Evolutionary conservation across 306 rosid genomes (phyloP), one percentile per base, ranked within the genome.

Genomic region (Comarum palustre): DNA sequence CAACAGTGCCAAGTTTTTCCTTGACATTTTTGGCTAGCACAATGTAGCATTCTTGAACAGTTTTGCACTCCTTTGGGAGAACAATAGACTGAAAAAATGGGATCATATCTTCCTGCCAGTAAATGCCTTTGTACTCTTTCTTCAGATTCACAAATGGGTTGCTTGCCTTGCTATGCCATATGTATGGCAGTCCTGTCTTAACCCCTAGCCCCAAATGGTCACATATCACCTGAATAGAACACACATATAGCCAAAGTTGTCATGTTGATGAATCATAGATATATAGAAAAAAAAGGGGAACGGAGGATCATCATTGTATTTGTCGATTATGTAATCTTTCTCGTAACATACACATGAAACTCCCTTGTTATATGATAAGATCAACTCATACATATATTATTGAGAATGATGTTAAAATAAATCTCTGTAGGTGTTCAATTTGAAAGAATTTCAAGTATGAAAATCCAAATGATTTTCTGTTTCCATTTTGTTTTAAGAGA

Each of bases 111-210:
- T 83, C 87, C 73, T 83, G 86, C 82, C 84, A 83, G 79, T 52
- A 81, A 62, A 83, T 86, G 13, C 86, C 86, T 2, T 81, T 76
- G 77, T 83, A 83, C 72, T 86, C 82, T 83, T 83, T 83, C 73
- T 68, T 83, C 41, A 83, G 75, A 54, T 81, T 86, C 29, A 70
- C 68, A 66, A 83, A 79, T 36, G 86, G 87, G 77, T 86, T 86
- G 77, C 90, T 83, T 73, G 86, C 87, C 68, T 86, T 86, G 86
- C 84, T 74, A 43, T 79, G 84, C 84, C 86, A 81, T 66, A 86
- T 77, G 76, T 84, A 84, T 20, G 88, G 81, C 61, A 79, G 64
- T 52, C 87, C 84, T 54, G 86, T 81, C 66, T 86, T 86, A 19
- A 81, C 86, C 12, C 84, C 86, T 3, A 77, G 64, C 2, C 73